Evolutionary conservation across 106 monocot species (phyloP), one percentile per base, ranked within the genome.

Genomic region (Dioscorea alata): DNA sequence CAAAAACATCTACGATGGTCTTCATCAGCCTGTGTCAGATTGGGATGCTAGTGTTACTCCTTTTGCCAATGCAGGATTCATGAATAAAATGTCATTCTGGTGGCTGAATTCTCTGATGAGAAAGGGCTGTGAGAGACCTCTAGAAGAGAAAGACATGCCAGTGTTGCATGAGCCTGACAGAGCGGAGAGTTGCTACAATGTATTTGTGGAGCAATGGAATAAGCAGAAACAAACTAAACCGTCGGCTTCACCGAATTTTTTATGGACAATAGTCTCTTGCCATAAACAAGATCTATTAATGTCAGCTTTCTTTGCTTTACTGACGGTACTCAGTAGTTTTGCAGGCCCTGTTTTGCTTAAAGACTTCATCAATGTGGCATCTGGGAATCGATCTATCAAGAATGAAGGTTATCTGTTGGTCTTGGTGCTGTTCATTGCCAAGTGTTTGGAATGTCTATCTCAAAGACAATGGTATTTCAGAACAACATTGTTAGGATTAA

Each of bases 401-500:
- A 70, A 94, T 48, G 86, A 96, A 81, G 89, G 87, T 12, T 90
- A 72, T 64, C 81, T 82, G 10, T 65, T 92, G 71, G 89, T 89
- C 4, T 50, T 87, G 2, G 79, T 60, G 12, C 33, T 92, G 67
- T 99, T 92, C 64, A 23, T 81, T 14, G 75, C 78, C 21, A 99
- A 99, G 73, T 79, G 76, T 51, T 60, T 89, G 17, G 97, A 99
- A 59, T 99, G 92, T 18, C n/a, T 99, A 50, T 87, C 97, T 0
- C 97, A 99, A 61, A 84, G 97, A 66, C 92, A 87, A 70, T 99
- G 92, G 97, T 92, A 81, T 42, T 99, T 99, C 24, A 79, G 89
- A 20, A 74, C 82, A 17, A 73, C 92, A 70, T 74, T 73, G 60
- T 42, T 99, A 49, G 97, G 92, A 20, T 78, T 92, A 20, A 81